phyloP scores from a whole-genome alignment of 768 basidiomycete genomes.

The Rhizopogon vulgaris region DNA sequence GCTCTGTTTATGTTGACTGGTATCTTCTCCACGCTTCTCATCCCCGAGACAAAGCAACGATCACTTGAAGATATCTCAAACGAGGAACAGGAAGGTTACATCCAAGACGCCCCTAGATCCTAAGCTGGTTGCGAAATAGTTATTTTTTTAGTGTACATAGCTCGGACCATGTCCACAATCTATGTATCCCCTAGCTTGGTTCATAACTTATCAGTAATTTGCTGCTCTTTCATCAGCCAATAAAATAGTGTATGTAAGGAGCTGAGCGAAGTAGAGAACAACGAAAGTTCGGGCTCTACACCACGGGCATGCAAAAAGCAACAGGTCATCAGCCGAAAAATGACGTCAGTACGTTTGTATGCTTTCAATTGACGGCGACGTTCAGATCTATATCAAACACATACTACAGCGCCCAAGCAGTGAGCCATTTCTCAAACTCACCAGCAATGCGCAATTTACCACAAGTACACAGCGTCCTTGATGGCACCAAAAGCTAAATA shows the following conservation, averaged over 20 bases:
- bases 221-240: background rate
- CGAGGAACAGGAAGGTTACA: constrained; percentile 61
- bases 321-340: too few species aligned
- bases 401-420: background rate
- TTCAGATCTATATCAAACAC: background rate
- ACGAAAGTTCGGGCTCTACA: too few species aligned
- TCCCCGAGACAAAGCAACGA: constrained; percentile 71
- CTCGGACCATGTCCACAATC: too few species aligned
- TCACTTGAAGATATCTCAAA: constrained; percentile 69
- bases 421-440: background rate
- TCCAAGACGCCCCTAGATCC: constrained; percentile 13
- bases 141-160: too few species aligned
- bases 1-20: constrained; percentile 86
- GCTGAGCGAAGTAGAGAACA: too few species aligned
- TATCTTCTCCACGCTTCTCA: constrained; percentile 70
- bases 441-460: constrained; percentile 7
- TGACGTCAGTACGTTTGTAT: too few species aligned
- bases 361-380: background rate
- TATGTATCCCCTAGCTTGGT: too few species aligned
- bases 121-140: too few species aligned
- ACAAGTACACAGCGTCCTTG: background rate
- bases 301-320: too few species aligned
- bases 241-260: constrained; percentile 28
- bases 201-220: background rate
- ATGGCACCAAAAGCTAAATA: constrained; percentile 3